Evolutionary conservation across 345 rosid species (phyloP).

Genomic region (Corchorus olitorius): DNA sequence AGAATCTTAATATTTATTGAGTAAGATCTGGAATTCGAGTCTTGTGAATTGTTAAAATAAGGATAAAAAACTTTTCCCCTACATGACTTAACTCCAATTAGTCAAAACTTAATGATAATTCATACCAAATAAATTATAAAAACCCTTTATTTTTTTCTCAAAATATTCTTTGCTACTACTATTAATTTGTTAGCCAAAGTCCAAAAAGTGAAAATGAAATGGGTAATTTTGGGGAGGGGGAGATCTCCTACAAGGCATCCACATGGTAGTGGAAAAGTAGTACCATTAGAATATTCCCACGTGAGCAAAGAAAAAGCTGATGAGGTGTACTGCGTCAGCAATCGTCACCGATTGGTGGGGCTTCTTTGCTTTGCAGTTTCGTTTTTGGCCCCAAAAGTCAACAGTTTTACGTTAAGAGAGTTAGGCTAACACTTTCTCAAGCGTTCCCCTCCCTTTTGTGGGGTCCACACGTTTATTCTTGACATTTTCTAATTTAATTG

Average conservation of each 20-base stretch:
- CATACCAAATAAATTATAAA: no score
- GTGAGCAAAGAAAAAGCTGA: slow-evolving; percentile 10
- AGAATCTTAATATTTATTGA: no score
- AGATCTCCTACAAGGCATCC: background rate
- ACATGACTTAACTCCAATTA: no score
- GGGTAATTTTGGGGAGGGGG: no score
- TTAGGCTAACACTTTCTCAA: slow-evolving; percentile 29
- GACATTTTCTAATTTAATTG: background rate
- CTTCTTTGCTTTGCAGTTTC: slow-evolving; percentile 64
- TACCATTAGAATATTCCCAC: slow-evolving; percentile 25
- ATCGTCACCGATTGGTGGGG: slow-evolving; percentile 35
- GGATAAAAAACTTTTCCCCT: no score
- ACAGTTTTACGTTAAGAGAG: slow-evolving; percentile 40
- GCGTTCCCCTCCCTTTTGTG: background rate
- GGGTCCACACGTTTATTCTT: slow-evolving; percentile 56
- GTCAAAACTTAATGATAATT: no score
- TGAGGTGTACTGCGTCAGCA: slow-evolving; percentile 40
- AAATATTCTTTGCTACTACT: background rate
- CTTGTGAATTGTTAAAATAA: no score
- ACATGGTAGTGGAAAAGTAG: background rate
- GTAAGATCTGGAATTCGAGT: no score
- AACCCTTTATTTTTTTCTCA: no score
- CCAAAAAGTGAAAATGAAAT: background rate
- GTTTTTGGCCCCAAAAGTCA: slow-evolving; percentile 49
- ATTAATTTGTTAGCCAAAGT: background rate